Evolutionary conservation across 768 basidiomycete species (phyloP), one percentile per base, ranked within the genome.

Genomic region (Leccinum boreale): DNA sequence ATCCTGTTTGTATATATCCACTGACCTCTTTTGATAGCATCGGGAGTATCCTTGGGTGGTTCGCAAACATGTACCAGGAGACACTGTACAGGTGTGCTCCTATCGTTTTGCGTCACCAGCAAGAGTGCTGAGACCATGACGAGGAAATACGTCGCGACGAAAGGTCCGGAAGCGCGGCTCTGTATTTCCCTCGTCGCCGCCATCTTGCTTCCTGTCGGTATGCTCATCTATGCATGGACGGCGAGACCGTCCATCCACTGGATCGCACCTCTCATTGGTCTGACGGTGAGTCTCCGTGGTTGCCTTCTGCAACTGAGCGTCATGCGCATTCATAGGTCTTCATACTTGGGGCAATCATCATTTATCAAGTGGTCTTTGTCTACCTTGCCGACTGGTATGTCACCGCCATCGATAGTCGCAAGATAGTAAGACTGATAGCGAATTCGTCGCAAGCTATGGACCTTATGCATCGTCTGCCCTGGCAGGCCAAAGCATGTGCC

Each of bases 141-240:
- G 54, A 64, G 65, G 36, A 69, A 71, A 52, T 72, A 77, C 24
- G 55, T 70, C 0, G 66, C 65, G 46, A 53, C 55, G 58, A 62
- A 62, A 47, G 79, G 79, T 0, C 79, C 74, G 5, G 87, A 89
- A 72, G 86, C 87, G 6, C 79, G 87, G 12, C 72, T 89, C 23
- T 85, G 80, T 58, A 70, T 75, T 21, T 78, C 85, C 11, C 85
- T 85, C 62, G 67, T 78, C 33, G 84, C 83, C 0, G 80, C 78
- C 0, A 45, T 86, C 44, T 63, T 84, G 12, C 74, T 86, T 48
- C 86, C 87, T 0, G 59, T 70, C 0, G 81, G 80, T n/a, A 85
- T 87, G 80, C 81, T 89, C 70, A 82, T 90, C 28, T 92, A 85
- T 62, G 87, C 85, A 0, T 90, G 87, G 84, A 83, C 85, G 3